Base-by-base conservation (phyloP, 306 rosid genomes). In the Pterocarpus macrocarpus region DNA sequence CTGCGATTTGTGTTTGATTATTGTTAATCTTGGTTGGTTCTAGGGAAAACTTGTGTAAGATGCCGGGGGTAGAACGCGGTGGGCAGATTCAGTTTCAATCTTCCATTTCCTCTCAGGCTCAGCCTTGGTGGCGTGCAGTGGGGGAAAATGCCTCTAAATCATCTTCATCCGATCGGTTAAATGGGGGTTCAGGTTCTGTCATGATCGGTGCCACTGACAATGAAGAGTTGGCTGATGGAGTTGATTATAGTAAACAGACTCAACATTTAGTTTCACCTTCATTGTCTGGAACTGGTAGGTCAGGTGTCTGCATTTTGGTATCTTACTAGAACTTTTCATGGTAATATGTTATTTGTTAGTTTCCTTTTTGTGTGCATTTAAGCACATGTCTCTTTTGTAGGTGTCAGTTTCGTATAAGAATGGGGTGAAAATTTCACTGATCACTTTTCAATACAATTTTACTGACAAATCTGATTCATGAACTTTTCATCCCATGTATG, bases 71-170 rank as follows among this genome's bases (percentile, higher is more conserved):
- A 47, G 76, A 84, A 57, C 85, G 71, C 2, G 72, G 87, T 5
- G 79, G 75, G 10, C 81, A 85, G 75, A 72, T 76, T 72, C 80
- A 64, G 80, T 86, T 90, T 70, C 91, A 75, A 68, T 78, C 91
- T 33, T 72, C 83, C 53, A 53, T 80, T 62, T 86, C 78, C 69
- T 63, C 92, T 73, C 28, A 22, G 28, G 28, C 28, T 22, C 90
- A 81, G 49, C 94, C 97, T 17, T 90, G 89, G 97, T 90, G 97
- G 98, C 85, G 57, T 33, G 90, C 81, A 44, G 82, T 35, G 28
- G 86, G 87, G 69, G 90, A 79, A 82, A 79, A 75, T 80, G 80
- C 68, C 68, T 66, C 86, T 2, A 88, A 86, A 66, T 78, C 85
- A 22, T 77, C 91, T 73, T 80, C 91, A 53, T 47, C 45, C 12